A percentile compares a stretch with the other conserved stretches of the same genome.
Conservation (phyloP, 352 stramenopile genomes). For the Phytopythium delawarense region DNA sequence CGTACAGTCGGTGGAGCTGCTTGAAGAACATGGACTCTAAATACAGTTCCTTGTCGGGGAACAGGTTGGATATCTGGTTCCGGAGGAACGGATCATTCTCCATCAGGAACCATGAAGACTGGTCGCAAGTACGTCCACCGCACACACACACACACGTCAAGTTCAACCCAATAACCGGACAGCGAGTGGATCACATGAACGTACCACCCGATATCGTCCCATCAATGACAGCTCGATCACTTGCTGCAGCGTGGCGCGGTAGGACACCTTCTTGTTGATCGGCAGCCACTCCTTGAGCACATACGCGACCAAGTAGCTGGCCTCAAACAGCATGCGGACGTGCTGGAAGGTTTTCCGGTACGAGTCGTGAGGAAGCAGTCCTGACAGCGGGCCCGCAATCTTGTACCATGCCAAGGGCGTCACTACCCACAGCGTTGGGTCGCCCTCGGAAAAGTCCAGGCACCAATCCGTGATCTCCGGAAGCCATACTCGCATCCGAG, state of each 20-base stretch:
- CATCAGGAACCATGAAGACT: constrained; percentile 82
- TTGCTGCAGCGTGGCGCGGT: constrained; percentile 77
- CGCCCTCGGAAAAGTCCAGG: constrained; percentile 81
- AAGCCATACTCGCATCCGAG: constrained; percentile 67
- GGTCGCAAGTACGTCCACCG: constrained; percentile 7
- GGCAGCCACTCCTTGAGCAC: constrained; percentile 84
- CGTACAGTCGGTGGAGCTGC: constrained; percentile 67
- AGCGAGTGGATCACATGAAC: constrained; percentile 8
- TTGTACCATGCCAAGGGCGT: constrained; percentile 85
- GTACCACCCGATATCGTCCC: constrained; percentile 71
- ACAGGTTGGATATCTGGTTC: constrained; percentile 73
- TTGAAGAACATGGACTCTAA: constrained; percentile 86
- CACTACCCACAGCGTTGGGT: constrained; percentile 83
- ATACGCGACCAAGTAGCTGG: constrained; percentile 80
- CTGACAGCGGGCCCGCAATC: constrained; percentile 72
- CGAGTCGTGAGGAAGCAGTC: constrained; percentile 60
- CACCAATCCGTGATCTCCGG: constrained; percentile 86
- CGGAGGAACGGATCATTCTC: constrained; percentile 83
- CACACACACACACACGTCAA: constrained; percentile 2
- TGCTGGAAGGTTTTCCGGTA: constrained; percentile 77
- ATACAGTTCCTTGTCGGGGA: constrained; percentile 69
- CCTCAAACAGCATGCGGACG: constrained; percentile 73
- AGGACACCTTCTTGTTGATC: constrained; percentile 85
- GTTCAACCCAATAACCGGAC: constrained; percentile 8
- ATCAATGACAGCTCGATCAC: constrained; percentile 74